Base-by-base conservation (phyloP, 108 stramenopile species). In the Cyclostephanos tholiformis region DNA sequence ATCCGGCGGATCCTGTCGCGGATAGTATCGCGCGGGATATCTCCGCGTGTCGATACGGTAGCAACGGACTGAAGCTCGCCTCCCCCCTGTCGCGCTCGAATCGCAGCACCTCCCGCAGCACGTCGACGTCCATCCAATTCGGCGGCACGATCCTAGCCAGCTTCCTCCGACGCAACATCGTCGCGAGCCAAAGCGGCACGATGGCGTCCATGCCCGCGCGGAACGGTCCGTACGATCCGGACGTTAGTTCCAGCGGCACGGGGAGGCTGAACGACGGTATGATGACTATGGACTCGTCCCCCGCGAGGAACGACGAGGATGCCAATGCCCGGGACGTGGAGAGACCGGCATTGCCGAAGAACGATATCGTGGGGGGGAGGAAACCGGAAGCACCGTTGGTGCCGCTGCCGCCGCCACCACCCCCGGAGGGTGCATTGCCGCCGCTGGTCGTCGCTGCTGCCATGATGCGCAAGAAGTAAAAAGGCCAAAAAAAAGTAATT, bases 111-210 rank as follows among this genome's bases (percentile, higher is more conserved):
- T 64, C 75, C 11, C 65, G 76, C 46, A 95, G 72, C 0, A 56
- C 39, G 11, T 88, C 83, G 6, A 72, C 78, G 22, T 84, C 82
- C 73, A 90, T 76, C 88, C 85, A 86, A 6, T 23, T 11, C 14
- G 91, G 91, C 6, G 83, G 62, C 19, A 84, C 64, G 10, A 95
- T 81, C 17, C 76, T 77, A 36, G 82, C 81, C 68, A 95, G 65
- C 36, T 83, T 83, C 22, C 88, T 80, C 67, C 83, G 71, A 9
- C 85, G 82, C 11, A 95, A 69, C 58, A 82, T 50, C 46, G 79
- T 79, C 48, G 87, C 94, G 46, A 89, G 69, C 94, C 94, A 95
- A 2, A 92, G 71, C 9, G 94, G 94, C 29, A 95, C 94, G 17
- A 62, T 48, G 19, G 78, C 65, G 23, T 90, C 84, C 63, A 95